Evolutionary conservation across 1,284 basidiomycete genomes (phyloP).

Genomic region (Tilletia setariae): DNA sequence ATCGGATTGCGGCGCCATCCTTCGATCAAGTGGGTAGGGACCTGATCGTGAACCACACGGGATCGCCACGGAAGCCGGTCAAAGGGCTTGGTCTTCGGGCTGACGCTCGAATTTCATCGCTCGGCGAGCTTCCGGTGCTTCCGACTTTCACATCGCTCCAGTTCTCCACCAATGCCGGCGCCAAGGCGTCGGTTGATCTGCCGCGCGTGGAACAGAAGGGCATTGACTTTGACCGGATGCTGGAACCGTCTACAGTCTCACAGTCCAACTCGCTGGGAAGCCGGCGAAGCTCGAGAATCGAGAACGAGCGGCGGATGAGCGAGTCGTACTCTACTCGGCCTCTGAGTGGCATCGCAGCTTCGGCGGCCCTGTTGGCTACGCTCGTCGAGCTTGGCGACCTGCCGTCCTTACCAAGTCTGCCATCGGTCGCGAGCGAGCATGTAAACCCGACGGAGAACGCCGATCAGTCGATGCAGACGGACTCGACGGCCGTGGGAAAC

Average conservation of each 20-base stretch:
- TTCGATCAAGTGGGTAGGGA: background rate
- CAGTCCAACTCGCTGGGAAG: background rate
- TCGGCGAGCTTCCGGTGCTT: background rate
- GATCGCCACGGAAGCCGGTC: background rate
- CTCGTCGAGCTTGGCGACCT: conserved; percentile 3
- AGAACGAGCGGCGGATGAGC: background rate
- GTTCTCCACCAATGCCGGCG: background rate
- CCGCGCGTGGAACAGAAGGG: background rate
- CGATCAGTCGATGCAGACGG: background rate
- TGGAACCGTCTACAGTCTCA: too few species aligned
- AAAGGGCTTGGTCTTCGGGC: too few species aligned
- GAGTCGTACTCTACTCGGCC: background rate
- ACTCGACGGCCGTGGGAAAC: background rate
- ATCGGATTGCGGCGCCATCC: background rate
- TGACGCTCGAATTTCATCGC: background rate
- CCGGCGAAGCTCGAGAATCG: background rate
- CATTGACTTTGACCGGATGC: background rate
- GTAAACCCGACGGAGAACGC: background rate
- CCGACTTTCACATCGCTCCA: background rate
- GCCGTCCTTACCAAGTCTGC: background rate
- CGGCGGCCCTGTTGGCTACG: conserved; percentile 1
- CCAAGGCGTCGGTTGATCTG: background rate
- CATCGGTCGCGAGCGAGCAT: background rate
- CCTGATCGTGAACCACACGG: too few species aligned
- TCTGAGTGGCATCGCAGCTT: background rate